Conservation (phyloP, 1,284 basidiomycete genomes). For the Amylostereum chailletii region DNA sequence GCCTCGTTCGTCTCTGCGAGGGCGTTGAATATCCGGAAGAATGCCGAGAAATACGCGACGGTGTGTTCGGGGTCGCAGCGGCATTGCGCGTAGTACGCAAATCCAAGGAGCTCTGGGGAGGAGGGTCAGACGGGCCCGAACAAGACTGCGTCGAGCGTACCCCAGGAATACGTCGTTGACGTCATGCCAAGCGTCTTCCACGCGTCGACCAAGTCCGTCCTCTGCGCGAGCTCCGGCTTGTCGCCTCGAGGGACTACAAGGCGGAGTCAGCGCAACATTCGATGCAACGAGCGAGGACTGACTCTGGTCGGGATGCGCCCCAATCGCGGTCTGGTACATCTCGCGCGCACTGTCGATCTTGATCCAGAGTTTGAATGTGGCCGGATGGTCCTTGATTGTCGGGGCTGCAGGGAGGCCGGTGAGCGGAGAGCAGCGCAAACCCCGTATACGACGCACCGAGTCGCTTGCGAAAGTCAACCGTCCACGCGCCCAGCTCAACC, state of each 20-base stretch:
- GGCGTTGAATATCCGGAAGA: slow-evolving; percentile 38
- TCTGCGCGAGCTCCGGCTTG: slow-evolving; percentile 30
- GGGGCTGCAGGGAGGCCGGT: slow-evolving; percentile 17
- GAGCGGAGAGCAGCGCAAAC: not conserved
- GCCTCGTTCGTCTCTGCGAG: slow-evolving; percentile 29
- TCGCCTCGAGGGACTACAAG: slow-evolving; percentile 42
- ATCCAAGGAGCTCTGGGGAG: slow-evolving; percentile 53
- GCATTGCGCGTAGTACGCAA: slow-evolving; percentile 69
- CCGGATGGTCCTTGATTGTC: slow-evolving; percentile 31
- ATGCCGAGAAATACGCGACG: slow-evolving; percentile 48
- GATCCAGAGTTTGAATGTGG: slow-evolving; percentile 31
- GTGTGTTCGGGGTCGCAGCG: slow-evolving; percentile 66
- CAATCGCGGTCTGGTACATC: slow-evolving; percentile 60
- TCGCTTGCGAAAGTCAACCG: slow-evolving; percentile 45
- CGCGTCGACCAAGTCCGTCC: slow-evolving; percentile 28
- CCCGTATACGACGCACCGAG: slow-evolving; percentile 12
- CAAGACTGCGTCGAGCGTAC: slow-evolving; percentile 25
- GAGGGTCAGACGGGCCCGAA: slow-evolving; percentile 2
- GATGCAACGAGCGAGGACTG: slow-evolving; percentile 16
- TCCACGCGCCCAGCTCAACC: slow-evolving; percentile 65
- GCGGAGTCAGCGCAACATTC: not conserved
- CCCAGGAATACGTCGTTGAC: slow-evolving; percentile 50
- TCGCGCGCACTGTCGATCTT: slow-evolving; percentile 54
- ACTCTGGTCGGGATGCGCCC: slow-evolving; percentile 73
- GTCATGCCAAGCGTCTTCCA: slow-evolving; percentile 55